phyloP scores from a whole-genome alignment of 2,329 filamentous ascomycete genomes.

The Trichoderma atroviride region DNA sequence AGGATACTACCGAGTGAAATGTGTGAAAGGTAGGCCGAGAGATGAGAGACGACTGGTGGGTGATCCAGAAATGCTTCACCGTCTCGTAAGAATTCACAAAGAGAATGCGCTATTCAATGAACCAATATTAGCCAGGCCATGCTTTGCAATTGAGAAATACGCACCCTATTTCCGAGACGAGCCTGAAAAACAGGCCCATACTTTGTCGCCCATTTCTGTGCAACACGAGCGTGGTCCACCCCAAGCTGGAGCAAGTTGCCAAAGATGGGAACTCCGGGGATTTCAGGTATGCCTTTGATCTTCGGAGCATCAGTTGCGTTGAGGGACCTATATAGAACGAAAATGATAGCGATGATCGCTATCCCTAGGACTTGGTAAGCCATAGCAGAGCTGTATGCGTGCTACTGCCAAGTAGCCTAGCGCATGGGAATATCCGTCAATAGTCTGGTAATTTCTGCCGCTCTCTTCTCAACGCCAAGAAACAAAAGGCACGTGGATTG shows the following conservation, averaged over 20 bases:
- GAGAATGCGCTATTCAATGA: constrained; percentile 60
- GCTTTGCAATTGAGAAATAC: constrained; percentile 3
- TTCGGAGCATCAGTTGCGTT: constrained; percentile 58
- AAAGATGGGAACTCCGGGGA: constrained; percentile 64
- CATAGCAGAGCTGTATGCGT: constrained; percentile 29
- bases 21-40: constrained; percentile 79
- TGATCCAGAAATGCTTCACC: constrained; percentile 75
- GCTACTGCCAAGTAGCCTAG: neutral
- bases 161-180: constrained; percentile 67
- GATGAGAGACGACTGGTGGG: constrained; percentile 75
- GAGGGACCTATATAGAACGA: constrained; percentile 38
- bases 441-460: neutral
- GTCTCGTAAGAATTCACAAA: constrained; percentile 79
- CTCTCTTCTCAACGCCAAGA: neutral
- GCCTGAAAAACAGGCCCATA: constrained; percentile 69
- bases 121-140: neutral
- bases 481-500: neutral
- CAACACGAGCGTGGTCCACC: constrained; percentile 56
- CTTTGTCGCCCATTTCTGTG: constrained; percentile 59
- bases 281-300: constrained; percentile 63
- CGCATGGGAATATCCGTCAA: neutral
- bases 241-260: constrained; percentile 66
- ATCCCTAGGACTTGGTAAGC: constrained; percentile 29
- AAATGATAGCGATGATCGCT: constrained; percentile 28
- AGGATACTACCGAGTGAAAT: constrained; percentile 78